Conservation (phyloP, 371 early-diverging fungal species). For the Lichtheimia ornata region DNA sequence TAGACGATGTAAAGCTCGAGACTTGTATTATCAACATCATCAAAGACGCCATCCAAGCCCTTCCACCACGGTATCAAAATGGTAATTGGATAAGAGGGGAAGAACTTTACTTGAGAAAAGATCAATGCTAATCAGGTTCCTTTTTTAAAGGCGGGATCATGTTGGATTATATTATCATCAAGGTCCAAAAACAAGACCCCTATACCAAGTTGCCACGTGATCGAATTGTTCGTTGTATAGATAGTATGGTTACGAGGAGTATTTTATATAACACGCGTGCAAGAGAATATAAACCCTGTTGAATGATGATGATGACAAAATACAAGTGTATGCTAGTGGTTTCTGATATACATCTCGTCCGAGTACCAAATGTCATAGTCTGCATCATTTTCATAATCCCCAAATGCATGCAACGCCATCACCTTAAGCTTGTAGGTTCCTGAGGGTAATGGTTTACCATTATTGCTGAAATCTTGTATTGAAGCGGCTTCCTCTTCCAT, state of each 20-base stretch:
- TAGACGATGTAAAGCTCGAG: background rate
- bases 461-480: background rate
- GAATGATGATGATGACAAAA: background rate
- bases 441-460: conserved; percentile 17
- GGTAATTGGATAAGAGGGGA: background rate
- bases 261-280: background rate
- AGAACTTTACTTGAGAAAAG: background rate
- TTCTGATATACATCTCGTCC: background rate
- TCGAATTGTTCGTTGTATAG: background rate
- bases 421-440: conserved; percentile 36
- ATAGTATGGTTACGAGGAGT: background rate
- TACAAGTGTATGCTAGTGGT: background rate
- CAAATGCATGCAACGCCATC: conserved; percentile 39
- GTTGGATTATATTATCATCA: background rate
- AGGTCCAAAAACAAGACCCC: background rate
- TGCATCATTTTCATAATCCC: conserved; percentile 18
- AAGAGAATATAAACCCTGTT: background rate
- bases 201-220: background rate
- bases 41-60: background rate
- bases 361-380: conserved; percentile 42
- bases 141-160: background rate
- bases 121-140: background rate
- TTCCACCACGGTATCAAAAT: background rate
- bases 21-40: background rate
- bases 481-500: background rate